Evolutionary conservation across 2,329 filamentous ascomycete species (phyloP), one percentile per base, ranked within the genome.

Genomic region (Colletotrichum theobromicola): DNA sequence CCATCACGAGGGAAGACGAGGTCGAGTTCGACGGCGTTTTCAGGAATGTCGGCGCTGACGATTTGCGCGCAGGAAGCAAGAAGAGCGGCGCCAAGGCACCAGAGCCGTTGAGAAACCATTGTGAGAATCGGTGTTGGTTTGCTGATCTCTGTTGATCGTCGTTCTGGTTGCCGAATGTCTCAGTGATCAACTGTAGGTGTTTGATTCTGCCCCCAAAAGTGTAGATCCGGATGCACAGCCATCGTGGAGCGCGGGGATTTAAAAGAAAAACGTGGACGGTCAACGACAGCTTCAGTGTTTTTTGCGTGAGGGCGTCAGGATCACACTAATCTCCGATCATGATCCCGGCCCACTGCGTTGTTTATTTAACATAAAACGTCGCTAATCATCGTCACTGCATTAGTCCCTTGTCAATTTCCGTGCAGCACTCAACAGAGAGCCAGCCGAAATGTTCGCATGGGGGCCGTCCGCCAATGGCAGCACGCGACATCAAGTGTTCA

Each of bases 21-120:
- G 15, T 76, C 75, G 35, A 76, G 72, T 50, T 76, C 72, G 46
- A 76, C 63, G 34, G 72, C 72, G 64, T 76, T 67, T 37, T 74
- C 72, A 26, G 75, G 72, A 24, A 75, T 24, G 35, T 76, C 67
- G 28, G 75, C 75, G 67, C 35, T 42, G 24, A 26, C 70, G 7
- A 74, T 50, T 16, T 67, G 57, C 7, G 55, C 30, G 55, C 62
- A 74, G 26, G 63, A 57, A 35, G 68, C 62, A 15, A 75, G 24
- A 53, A 75, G 46, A 50, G 68, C 50, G 69, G 72, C 57, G 32
- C 62, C 57, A 13, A 75, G 63, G 53, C 69, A 72, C 55, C 32
- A 67, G 57, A 50, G 35, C 30, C 63, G 61, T 16, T 50, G 46
- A 67, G 72, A 72, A 18, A 75, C 15, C 72, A 75, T 75, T 57